Evolutionary conservation across 108 stramenopile genomes (phyloP).

Genomic region (Cyclostephanos invisitatus): DNA sequence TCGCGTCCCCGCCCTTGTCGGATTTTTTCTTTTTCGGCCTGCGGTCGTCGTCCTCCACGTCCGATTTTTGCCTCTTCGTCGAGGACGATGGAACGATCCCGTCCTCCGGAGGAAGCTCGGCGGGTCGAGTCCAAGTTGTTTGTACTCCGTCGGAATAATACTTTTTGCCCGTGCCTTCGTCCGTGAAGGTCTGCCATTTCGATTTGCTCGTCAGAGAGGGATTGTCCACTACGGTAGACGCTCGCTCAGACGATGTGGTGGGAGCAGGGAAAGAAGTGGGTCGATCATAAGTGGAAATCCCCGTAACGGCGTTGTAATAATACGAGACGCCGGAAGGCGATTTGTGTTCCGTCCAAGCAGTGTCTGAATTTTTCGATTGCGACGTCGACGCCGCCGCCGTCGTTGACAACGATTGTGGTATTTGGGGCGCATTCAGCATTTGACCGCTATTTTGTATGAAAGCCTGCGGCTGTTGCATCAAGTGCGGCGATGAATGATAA

Average conservation of each 20-base stretch:
- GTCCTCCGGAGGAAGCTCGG: slow-evolving; percentile 39
- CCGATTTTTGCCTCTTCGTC: slow-evolving; percentile 17
- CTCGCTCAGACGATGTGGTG: neutral
- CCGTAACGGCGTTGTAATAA: slow-evolving; percentile 66
- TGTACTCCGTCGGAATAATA: slow-evolving; percentile 83
- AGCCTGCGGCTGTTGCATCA: slow-evolving; percentile 8
- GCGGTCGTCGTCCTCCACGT: slow-evolving; percentile 15
- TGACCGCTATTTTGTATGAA: slow-evolving; percentile 3
- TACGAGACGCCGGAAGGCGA: slow-evolving; percentile 59
- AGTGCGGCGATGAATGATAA: neutral
- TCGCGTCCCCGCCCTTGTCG: slow-evolving; percentile 10
- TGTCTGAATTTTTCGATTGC: slow-evolving; percentile 1
- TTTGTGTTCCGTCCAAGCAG: slow-evolving; percentile 69
- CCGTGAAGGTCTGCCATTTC: slow-evolving; percentile 71
- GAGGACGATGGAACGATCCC: neutral
- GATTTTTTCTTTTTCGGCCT: slow-evolving; percentile 51
- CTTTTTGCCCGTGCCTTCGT: slow-evolving; percentile 63
- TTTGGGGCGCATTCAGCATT: neutral
- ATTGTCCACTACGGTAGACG: neutral
- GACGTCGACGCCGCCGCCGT: neutral
- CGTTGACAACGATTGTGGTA: neutral
- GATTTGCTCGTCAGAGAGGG: slow-evolving; percentile 1
- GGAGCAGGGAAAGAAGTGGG: slow-evolving; percentile 33
- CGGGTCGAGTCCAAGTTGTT: slow-evolving; percentile 80
- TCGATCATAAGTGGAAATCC: slow-evolving; percentile 62